phyloP scores from a whole-genome alignment of 495 filamentous ascomycete genomes.

The Penicillium atrosanguineum region DNA sequence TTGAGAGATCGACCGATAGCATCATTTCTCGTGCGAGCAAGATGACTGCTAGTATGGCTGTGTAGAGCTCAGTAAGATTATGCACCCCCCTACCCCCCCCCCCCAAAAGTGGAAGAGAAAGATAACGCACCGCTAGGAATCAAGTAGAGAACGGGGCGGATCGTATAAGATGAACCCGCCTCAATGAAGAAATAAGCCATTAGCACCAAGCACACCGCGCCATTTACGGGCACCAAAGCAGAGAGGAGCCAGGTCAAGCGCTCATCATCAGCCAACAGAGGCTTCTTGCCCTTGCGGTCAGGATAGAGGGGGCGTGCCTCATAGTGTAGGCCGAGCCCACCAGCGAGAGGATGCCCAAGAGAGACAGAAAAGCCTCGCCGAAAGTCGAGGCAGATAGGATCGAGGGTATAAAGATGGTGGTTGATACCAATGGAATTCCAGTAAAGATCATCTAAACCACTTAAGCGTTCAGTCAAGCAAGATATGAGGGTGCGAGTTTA shows the following conservation, averaged over 20 bases:
- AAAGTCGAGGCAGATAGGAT: slow-evolving; percentile 34
- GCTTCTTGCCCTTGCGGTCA: slow-evolving; percentile 34
- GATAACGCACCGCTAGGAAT: slow-evolving; percentile 37
- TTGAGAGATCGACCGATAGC: slow-evolving; percentile 43
- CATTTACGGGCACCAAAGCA: slow-evolving; percentile 25
- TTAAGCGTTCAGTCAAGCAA: slow-evolving; percentile 6
- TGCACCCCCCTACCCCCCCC: too few species aligned
- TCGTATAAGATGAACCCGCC: slow-evolving; percentile 9
- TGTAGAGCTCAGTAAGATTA: slow-evolving; percentile 3
- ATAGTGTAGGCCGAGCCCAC: slow-evolving; percentile 55
- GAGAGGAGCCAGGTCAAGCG: slow-evolving; percentile 10
- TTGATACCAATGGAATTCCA: slow-evolving; percentile 50
- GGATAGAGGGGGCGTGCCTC: slow-evolving; percentile 30
- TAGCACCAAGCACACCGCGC: slow-evolving; percentile 26
- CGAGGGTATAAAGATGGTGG: slow-evolving; percentile 51
- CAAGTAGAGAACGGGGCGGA: slow-evolving; percentile 28
- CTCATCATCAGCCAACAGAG: slow-evolving; percentile 17
- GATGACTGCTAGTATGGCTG: slow-evolving; percentile 39
- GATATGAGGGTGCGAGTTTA: slow-evolving; percentile 22
- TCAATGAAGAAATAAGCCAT: slow-evolving; percentile 17
- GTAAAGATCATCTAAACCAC: slow-evolving; percentile 52
- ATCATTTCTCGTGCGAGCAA: slow-evolving; percentile 38
- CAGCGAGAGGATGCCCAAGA: slow-evolving; percentile 60
- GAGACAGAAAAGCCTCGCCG: slow-evolving; percentile 38
- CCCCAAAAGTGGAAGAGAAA: not conserved